Evolutionary conservation across 202 grass and related monocot genomes (phyloP).

Genomic region (Zoysia matrella): DNA sequence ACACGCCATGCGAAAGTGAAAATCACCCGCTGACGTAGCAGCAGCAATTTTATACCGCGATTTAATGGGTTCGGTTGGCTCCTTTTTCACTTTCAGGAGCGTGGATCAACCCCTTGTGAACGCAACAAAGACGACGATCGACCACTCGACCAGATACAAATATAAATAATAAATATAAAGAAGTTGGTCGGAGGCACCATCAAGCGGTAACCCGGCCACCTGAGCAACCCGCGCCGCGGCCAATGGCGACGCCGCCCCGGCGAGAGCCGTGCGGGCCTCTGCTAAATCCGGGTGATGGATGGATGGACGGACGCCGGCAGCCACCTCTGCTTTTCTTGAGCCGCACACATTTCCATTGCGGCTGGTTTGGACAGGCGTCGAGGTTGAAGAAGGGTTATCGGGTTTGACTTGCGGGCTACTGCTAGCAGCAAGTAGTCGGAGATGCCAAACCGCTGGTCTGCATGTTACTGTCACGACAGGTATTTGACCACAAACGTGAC

Average conservation of each 20-base stretch:
- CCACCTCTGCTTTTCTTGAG: not conserved
- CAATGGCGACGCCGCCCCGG: conserved; percentile 34
- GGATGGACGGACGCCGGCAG: not conserved
- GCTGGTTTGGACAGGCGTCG: too few species aligned
- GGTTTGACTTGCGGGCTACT: conserved; percentile 23
- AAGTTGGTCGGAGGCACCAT: conserved; percentile 1
- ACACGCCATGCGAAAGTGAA: too few species aligned
- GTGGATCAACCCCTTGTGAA: too few species aligned
- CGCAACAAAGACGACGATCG: too few species aligned
- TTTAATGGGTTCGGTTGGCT: too few species aligned
- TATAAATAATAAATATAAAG: not conserved
- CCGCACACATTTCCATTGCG: not conserved
- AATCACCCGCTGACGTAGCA: too few species aligned
- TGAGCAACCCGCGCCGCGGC: conserved; percentile 19
- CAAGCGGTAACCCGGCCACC: conserved; percentile 37
- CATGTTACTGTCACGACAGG: conserved; percentile 21
- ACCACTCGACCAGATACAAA: too few species aligned
- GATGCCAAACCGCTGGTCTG: conserved; percentile 29
- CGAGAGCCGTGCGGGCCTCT: conserved; percentile 35
- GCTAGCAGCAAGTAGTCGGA: not conserved
- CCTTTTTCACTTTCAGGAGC: too few species aligned
- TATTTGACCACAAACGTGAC: conserved; percentile 43
- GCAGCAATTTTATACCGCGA: too few species aligned
- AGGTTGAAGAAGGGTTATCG: not conserved
- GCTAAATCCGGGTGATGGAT: conserved; percentile 15